phyloP scores from a whole-genome alignment of 2,329 filamentous ascomycete species.

The Coleophoma crateriformis region DNA sequence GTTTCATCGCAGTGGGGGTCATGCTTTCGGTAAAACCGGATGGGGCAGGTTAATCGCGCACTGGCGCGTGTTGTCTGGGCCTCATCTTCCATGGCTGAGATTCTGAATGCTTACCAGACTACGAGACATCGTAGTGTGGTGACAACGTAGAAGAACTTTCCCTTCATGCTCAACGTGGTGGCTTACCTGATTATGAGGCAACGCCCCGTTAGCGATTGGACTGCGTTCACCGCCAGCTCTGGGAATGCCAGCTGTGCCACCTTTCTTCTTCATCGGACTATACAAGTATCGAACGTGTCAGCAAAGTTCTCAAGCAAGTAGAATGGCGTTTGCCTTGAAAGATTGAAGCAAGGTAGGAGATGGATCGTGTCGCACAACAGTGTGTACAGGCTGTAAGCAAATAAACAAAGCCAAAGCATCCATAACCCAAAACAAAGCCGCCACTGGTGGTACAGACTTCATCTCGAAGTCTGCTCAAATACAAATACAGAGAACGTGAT shows the following conservation, averaged over 20 bases:
- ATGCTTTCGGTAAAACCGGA: slow-evolving; percentile 25
- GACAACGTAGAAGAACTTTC: no score
- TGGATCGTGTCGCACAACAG: not conserved
- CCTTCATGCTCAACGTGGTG: not conserved
- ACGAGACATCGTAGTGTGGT: not conserved
- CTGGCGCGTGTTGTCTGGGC: slow-evolving; percentile 13
- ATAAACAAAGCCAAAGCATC: slow-evolving; percentile 5
- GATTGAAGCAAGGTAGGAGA: no score
- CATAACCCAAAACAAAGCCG: not conserved
- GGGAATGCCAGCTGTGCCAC: slow-evolving; percentile 59
- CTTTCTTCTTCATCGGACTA: slow-evolving; percentile 74
- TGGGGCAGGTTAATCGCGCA: slow-evolving; percentile 21
- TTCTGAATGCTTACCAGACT: not conserved
- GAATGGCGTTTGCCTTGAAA: not conserved
- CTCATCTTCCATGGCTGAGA: not conserved
- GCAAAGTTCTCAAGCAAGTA: not conserved
- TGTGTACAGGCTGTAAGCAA: not conserved
- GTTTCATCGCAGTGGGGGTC: slow-evolving; percentile 17
- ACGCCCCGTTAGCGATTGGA: slow-evolving; percentile 44
- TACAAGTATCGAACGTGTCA: slow-evolving; percentile 1
- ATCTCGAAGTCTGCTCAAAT: not conserved
- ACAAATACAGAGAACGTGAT: not conserved
- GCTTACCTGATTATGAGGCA: slow-evolving; percentile 46
- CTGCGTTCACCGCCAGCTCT: slow-evolving; percentile 59
- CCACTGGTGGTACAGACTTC: not conserved